These are phyloP conservation scores for Pythium brassicae DNA, from an alignment of 352 stramenopile species.

Conservation along the genomic window DNA sequence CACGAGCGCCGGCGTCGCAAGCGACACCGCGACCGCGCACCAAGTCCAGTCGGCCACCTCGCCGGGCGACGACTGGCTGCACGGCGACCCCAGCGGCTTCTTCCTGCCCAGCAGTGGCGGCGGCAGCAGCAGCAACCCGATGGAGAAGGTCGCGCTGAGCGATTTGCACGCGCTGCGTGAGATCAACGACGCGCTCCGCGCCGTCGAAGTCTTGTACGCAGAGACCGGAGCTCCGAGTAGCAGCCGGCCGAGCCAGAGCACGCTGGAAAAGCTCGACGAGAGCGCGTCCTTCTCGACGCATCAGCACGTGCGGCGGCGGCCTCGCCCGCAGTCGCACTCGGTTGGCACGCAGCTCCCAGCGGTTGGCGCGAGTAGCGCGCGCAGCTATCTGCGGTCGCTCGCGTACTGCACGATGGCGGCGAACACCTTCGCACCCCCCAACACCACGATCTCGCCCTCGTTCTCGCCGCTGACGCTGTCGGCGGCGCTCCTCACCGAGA, in stretches of 20 bases:
- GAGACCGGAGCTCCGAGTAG: conserved; percentile 15
- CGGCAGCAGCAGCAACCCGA: conserved; percentile 12
- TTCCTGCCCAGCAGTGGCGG: not conserved
- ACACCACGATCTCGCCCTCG: not conserved
- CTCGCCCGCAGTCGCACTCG: conserved; percentile 4
- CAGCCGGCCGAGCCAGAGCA: not conserved
- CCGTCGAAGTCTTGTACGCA: conserved; percentile 37
- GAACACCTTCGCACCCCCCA: conserved; percentile 6
- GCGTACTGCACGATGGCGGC: conserved; percentile 40
- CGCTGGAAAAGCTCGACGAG: not conserved
- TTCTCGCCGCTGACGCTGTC: conserved; percentile 15
- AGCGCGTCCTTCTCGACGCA: not conserved
- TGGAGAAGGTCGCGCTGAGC: conserved; percentile 29
- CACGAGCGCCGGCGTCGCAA: not conserved
- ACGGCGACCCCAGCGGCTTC: conserved; percentile 1
- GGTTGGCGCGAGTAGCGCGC: not conserved
- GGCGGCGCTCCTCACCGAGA: conserved; percentile 5
- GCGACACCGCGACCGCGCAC: not conserved
- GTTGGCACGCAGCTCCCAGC: conserved; percentile 30
- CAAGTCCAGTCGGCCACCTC: not conserved
- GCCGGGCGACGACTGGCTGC: not conserved
- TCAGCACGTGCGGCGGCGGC: not conserved
- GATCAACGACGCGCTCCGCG: conserved; percentile 27
- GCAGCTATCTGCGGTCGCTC: conserved; percentile 27
- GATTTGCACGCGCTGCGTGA: conserved; percentile 34